These are phyloP conservation scores for Bothriochloa decipiens DNA, from an alignment of 176 grass and related monocot genomes.

Conservation along the genomic window DNA sequence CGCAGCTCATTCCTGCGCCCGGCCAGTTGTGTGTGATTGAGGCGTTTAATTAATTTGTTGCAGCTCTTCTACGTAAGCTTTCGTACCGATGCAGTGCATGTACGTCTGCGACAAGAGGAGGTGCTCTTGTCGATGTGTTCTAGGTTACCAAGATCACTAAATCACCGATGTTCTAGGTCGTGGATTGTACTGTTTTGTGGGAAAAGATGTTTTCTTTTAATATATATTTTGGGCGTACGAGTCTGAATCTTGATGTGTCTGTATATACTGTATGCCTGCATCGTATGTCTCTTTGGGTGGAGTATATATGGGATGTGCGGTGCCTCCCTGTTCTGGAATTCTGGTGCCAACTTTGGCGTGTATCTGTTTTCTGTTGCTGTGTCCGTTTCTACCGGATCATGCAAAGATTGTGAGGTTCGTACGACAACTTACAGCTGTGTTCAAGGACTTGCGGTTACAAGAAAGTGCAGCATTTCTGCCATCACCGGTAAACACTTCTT, in stretches of 20 bases:
- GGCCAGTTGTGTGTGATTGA: not conserved
- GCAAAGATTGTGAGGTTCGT: slow-evolving; percentile 44
- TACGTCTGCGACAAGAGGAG: slow-evolving; percentile 14
- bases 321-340: slow-evolving; percentile 12
- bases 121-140: not conserved
- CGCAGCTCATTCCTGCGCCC: slow-evolving; percentile 7
- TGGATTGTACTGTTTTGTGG: too few relatives aligned
- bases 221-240: too few relatives aligned
- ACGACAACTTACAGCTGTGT: slow-evolving; percentile 19
- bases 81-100: slow-evolving; percentile 1
- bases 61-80: slow-evolving; percentile 16
- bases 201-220: too few relatives aligned
- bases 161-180: slow-evolving; percentile 21
- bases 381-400: slow-evolving; percentile 41
- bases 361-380: slow-evolving; percentile 45
- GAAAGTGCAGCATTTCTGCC: slow-evolving; percentile 1
- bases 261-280: too few relatives aligned
- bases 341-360: slow-evolving; percentile 22
- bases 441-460: slow-evolving; percentile 11
- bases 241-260: slow-evolving; percentile 33
- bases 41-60: slow-evolving; percentile 17
- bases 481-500: not conserved
- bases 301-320: not conserved
- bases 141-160: not conserved
- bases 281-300: slow-evolving; percentile 1